These are phyloP conservation scores for Pichia phayaonensis DNA, from an alignment of 805 yeast genomes.

Conservation along the genomic window DNA sequence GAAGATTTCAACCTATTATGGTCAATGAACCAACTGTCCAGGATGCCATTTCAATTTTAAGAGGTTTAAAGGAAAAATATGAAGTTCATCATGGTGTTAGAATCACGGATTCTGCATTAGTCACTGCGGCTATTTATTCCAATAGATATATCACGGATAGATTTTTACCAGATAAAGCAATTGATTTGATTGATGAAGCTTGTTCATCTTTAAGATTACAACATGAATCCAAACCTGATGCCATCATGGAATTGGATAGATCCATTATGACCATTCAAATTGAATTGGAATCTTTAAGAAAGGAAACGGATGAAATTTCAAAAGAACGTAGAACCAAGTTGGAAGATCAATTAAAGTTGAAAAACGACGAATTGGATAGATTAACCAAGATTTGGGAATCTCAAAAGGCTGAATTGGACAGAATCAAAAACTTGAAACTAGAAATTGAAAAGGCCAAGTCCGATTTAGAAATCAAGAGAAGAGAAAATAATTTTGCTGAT, in stretches of 20 bases:
- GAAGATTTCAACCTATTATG: slow-evolving; percentile 96
- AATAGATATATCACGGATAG: slow-evolving; percentile 88
- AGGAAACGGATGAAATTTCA: slow-evolving; percentile 84
- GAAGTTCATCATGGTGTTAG: slow-evolving; percentile 98
- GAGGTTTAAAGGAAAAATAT: slow-evolving; percentile 92
- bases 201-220: slow-evolving; percentile 91
- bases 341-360: slow-evolving; percentile 55
- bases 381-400: slow-evolving; percentile 81
- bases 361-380: slow-evolving; percentile 58
- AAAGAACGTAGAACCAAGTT: slow-evolving; percentile 69
- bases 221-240: slow-evolving; percentile 96
- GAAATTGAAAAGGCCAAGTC: slow-evolving; percentile 77
- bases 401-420: slow-evolving; percentile 70
- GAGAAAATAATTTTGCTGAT: slow-evolving; percentile 76
- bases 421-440: slow-evolving; percentile 70
- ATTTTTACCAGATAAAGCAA: slow-evolving; percentile 94
- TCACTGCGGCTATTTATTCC: slow-evolving; percentile 69
- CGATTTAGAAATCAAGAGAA: slow-evolving; percentile 74
- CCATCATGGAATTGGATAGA: slow-evolving; percentile 82
- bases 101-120: slow-evolving; percentile 88
- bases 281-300: slow-evolving; percentile 87
- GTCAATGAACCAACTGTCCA: slow-evolving; percentile 89
- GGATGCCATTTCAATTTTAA: slow-evolving; percentile 90
- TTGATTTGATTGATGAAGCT: slow-evolving; percentile 91
- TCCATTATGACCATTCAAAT: slow-evolving; percentile 89